These are phyloP conservation scores for Capronia coronata DNA, from an alignment of 2,329 filamentous ascomycete species.

Conservation along the genomic window DNA sequence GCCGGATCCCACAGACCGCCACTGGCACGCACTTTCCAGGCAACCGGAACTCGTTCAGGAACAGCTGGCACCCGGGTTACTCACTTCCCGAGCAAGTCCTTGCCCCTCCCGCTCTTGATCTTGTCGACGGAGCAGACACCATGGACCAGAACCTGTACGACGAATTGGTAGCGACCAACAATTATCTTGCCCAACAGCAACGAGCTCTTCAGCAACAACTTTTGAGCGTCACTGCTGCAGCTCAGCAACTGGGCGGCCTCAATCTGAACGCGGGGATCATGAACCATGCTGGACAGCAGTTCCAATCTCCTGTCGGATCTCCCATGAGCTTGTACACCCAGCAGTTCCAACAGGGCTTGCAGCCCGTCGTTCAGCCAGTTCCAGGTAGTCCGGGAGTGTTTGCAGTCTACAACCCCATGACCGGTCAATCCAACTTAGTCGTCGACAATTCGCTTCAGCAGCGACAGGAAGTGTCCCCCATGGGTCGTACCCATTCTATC, in stretches of 20 bases:
- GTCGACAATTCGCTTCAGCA: conserved; percentile 59
- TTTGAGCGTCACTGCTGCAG: conserved; percentile 71
- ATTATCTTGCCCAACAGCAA: conserved; percentile 90
- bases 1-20: conserved; percentile 54
- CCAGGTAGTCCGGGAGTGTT: conserved; percentile 69
- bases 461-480: conserved; percentile 36
- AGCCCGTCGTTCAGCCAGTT: conserved; percentile 58
- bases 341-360: conserved; percentile 60
- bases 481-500: conserved; percentile 15
- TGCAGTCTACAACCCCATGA: conserved; percentile 76
- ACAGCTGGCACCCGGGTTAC: conserved; percentile 57
- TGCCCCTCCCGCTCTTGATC: conserved; percentile 71
- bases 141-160: conserved; percentile 84
- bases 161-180: conserved; percentile 81
- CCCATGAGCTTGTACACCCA: conserved; percentile 57
- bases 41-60: conserved; percentile 37
- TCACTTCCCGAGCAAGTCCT: conserved; percentile 75
- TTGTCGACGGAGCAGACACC: conserved; percentile 62
- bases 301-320: conserved; percentile 47
- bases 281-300: conserved; percentile 43
- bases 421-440: conserved; percentile 75
- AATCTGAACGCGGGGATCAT: conserved; percentile 51
- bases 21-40: conserved; percentile 49
- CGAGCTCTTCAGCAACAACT: conserved; percentile 92
- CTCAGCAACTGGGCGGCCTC: conserved; percentile 74